phyloP scores from a whole-genome alignment of 1,284 basidiomycete genomes.

The Chalciporus piperatoides region DNA sequence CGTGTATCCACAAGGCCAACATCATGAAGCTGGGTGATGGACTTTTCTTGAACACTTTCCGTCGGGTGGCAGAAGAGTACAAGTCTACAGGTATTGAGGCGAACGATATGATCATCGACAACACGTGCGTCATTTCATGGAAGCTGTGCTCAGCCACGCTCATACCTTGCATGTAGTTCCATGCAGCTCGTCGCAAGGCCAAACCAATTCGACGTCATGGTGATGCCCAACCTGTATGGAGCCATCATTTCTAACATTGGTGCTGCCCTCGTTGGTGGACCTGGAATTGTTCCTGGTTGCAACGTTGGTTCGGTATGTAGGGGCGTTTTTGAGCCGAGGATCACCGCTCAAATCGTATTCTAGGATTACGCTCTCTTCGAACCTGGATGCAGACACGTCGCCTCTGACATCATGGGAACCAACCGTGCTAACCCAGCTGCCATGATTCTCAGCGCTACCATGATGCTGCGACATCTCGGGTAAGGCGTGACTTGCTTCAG shows the following conservation, averaged over 20 bases:
- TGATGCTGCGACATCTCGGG: slow-evolving; percentile 99
- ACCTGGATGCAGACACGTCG: slow-evolving; percentile 98
- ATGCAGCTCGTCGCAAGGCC: slow-evolving; percentile 98
- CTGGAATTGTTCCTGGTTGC: slow-evolving; percentile 96
- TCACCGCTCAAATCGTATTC: slow-evolving; percentile 5
- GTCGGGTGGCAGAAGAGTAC: slow-evolving; percentile 94
- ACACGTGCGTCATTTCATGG: slow-evolving; percentile 62
- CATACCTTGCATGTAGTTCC: slow-evolving; percentile 49
- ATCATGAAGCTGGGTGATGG: slow-evolving; percentile 99
- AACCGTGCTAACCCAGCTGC: slow-evolving; percentile 98
- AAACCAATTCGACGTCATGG: slow-evolving; percentile 98
- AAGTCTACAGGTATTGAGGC: slow-evolving; percentile 87
- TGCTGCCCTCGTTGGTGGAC: slow-evolving; percentile 96
- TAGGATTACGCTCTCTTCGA: slow-evolving; percentile 98
- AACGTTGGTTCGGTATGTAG: slow-evolving; percentile 86
- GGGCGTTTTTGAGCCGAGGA: slow-evolving; percentile 3
- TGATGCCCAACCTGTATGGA: slow-evolving; percentile 96
- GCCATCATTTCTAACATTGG: slow-evolving; percentile 99
- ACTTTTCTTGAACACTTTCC: slow-evolving; percentile 99
- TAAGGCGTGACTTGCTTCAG: slow-evolving; percentile 32
- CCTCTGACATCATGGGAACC: slow-evolving; percentile 96
- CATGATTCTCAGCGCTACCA: slow-evolving; percentile 96
- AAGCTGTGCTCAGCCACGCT: background rate
- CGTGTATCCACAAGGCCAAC: slow-evolving; percentile 99
- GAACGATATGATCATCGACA: slow-evolving; percentile 99